phyloP scores from a whole-genome alignment of 2,329 filamentous ascomycete genomes.

The Cladophialophora immunda region DNA sequence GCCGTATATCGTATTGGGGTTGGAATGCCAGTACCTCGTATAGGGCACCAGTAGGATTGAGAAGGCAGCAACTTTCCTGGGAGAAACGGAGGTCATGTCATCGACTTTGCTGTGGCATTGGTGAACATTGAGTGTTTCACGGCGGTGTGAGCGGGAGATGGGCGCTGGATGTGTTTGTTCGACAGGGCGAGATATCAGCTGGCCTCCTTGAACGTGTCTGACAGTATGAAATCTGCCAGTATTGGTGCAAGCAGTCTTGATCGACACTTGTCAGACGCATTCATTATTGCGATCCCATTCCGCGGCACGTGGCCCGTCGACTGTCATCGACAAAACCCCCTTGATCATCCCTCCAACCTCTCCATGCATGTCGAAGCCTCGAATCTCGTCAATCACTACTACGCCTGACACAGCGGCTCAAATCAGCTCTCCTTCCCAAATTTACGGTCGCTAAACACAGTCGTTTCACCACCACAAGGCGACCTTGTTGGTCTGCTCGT shows the following conservation, averaged over 20 bases:
- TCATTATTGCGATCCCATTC: neutral
- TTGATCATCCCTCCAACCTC: slow-evolving; percentile 11
- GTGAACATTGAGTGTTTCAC: neutral
- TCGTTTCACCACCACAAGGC: neutral
- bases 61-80: neutral
- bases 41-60: neutral
- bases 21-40: neutral
- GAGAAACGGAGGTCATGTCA: neutral
- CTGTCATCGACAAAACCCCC: neutral
- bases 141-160: neutral
- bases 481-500: neutral
- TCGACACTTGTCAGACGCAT: neutral
- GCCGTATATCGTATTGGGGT: neutral
- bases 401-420: neutral
- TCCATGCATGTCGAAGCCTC: neutral
- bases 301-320: neutral
- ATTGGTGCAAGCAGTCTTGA: neutral
- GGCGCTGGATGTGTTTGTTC: no score
- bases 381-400: neutral
- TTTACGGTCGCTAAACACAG: neutral
- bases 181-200: neutral
- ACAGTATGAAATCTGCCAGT: neutral
- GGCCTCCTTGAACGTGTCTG: neutral
- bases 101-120: neutral
- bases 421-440: neutral